These are phyloP conservation scores for Salicornia ramosissima DNA, from an alignment of 148 eudicot genomes.

Conservation along the genomic window DNA sequence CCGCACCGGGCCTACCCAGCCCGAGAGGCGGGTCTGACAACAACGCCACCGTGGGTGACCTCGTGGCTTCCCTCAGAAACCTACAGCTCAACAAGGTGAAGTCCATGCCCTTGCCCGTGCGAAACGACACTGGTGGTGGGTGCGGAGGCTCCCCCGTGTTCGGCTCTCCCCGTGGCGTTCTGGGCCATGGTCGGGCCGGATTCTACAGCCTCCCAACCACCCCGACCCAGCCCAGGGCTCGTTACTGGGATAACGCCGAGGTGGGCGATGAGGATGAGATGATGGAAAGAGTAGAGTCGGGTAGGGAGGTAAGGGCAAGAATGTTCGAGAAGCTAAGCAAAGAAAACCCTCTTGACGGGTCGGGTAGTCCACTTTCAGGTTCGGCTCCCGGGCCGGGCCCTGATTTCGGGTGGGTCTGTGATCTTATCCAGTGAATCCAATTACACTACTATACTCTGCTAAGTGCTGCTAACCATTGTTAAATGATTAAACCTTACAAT, in stretches of 20 bases:
- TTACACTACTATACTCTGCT: neutral
- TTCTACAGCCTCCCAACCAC: conserved; percentile 57
- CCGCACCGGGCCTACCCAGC: conserved; percentile 29
- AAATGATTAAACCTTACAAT: too few relatives aligned
- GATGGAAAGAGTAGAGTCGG: conserved; percentile 80
- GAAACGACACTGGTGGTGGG: neutral
- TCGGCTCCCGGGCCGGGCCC: conserved; percentile 31
- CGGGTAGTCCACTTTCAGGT: conserved; percentile 20
- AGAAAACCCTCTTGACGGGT: conserved; percentile 56
- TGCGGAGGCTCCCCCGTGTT: conserved; percentile 31
- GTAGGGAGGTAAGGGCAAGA: conserved; percentile 53
- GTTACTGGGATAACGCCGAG: conserved; percentile 37
- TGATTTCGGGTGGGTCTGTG: conserved; percentile 80
- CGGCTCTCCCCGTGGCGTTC: conserved; percentile 27
- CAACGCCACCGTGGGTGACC: conserved; percentile 30
- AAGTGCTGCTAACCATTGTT: too few relatives aligned
- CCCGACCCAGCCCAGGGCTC: conserved; percentile 44
- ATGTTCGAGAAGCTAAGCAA: conserved; percentile 73
- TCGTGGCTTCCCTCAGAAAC: conserved; percentile 47
- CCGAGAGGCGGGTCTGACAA: conserved; percentile 34
- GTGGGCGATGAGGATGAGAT: conserved; percentile 32
- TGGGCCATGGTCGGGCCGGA: conserved; percentile 31
- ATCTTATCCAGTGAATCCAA: conserved; percentile 47
- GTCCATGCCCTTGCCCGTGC: conserved; percentile 40
- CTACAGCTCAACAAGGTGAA: conserved; percentile 59